Conservation (phyloP, 208 protist species). For the Leishmania turanica region DNA sequence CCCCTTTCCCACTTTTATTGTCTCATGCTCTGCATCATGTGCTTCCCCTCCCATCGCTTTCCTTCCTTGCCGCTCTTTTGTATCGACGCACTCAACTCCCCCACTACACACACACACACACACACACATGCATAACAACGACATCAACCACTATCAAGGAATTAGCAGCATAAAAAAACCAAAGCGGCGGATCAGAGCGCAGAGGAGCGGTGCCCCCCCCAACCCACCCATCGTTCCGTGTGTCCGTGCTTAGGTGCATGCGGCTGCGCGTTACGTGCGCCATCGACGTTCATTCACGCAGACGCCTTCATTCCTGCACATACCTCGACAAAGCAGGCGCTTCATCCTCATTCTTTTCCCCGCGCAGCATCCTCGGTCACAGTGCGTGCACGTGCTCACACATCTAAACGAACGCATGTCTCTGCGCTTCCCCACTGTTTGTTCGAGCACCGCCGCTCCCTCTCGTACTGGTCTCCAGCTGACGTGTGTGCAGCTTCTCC, state of each 20-base stretch:
- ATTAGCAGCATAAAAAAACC: not conserved
- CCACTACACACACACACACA: not conserved
- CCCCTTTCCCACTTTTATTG: not conserved
- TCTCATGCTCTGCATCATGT: not conserved
- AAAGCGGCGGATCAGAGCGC: not conserved
- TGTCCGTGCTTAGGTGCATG: not conserved
- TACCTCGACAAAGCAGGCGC: not conserved
- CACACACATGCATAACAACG: not conserved
- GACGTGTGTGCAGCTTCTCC: not conserved
- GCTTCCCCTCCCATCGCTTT: not conserved
- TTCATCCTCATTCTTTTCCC: not conserved
- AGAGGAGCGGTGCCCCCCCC: not conserved
- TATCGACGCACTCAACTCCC: not conserved
- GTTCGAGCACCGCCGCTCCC: not conserved
- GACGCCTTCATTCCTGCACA: not conserved
- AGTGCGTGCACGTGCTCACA: not conserved
- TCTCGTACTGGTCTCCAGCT: not conserved
- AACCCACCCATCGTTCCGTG: not conserved
- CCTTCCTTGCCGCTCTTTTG: not conserved
- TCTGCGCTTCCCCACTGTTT: not conserved
- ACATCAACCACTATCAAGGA: not conserved
- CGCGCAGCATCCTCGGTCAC: not conserved
- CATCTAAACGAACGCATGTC: not conserved
- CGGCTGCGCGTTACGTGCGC: not conserved
- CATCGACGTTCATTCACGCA: not conserved